Evolutionary conservation across 257 asterid genomes (phyloP), one percentile per base, ranked within the genome.

Genomic region (Handroanthus guayacan): DNA sequence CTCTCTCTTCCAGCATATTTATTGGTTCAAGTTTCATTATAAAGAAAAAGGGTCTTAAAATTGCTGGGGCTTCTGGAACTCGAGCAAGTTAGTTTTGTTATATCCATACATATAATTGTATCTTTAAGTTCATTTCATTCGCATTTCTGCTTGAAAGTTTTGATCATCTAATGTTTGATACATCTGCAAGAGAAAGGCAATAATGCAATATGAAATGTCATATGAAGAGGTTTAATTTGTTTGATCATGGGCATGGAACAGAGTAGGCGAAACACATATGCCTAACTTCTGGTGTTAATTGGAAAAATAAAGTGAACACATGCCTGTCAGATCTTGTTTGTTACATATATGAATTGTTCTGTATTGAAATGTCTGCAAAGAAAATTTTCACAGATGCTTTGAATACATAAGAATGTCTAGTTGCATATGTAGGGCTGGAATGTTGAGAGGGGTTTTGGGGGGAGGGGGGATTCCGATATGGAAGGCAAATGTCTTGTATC

Each of bases 21-120:
- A 87, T 87, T 1, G 91, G 91, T 38, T 87, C 88, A 13, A 87
- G 91, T 72, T 87, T 85, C 82, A 85, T 87, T 74, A 77, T 87
- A 9, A 87, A 87, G 88, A 87, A 87, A 54, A 83, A 69, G 16
- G 91, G 91, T 62, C 86, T 87, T 5, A 75, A 77, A 57, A 81
- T 57, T 71, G 87, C 91, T 0, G 82, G 86, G 18, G 82, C 82
- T 38, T 11, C 72, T 5, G 89, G 89, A 71, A 77, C 85, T 51
- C 75, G 91, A 85, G 91, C 91, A 75, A 14, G 91, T 87, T 60
- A 56, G 83, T 63, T 43, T 62, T 75, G 11, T 48, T 34, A 14
- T 61, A 4, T 25, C n/a, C 1, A 10, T 9, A 37, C 11, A 17
- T 44, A 18, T 16, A 11, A 0, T 17, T 16, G 48, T 14, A 9